Conservation (phyloP, 2,329 filamentous ascomycete species). For the Sarocladiaceae sp. region DNA sequence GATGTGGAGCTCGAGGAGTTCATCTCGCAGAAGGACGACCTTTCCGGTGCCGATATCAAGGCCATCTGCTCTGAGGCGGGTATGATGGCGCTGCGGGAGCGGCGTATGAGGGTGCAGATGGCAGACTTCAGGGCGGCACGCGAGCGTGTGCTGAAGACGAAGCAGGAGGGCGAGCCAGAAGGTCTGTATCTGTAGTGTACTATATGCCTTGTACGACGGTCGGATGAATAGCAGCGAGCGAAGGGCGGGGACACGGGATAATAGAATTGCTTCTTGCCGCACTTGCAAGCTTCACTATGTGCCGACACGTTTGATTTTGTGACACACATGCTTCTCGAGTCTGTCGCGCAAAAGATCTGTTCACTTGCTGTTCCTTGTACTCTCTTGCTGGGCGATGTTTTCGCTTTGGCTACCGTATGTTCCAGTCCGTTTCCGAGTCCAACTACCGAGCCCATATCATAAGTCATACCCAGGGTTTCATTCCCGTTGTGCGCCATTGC, state of each 20-base stretch:
- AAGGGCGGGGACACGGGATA: not conserved
- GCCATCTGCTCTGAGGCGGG: slow-evolving; percentile 97
- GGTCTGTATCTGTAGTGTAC: slow-evolving; percentile 85
- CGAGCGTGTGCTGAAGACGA: slow-evolving; percentile 94
- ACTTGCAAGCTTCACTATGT: not conserved
- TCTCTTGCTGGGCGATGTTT: too few species aligned
- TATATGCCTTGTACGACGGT: slow-evolving; percentile 8
- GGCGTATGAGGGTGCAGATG: slow-evolving; percentile 98
- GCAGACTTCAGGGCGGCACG: slow-evolving; percentile 89
- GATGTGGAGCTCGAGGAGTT: slow-evolving; percentile 99
- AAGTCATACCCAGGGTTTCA: too few species aligned
- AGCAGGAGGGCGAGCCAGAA: slow-evolving; percentile 97
- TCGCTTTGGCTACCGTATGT: too few species aligned
- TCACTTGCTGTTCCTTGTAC: too few species aligned
- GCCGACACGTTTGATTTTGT: not conserved
- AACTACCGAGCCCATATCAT: too few species aligned
- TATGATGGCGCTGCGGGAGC: slow-evolving; percentile 85
- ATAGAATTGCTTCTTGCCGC: slow-evolving; percentile 3
- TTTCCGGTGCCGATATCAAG: slow-evolving; percentile 96
- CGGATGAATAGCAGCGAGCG: not conserved
- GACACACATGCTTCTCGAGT: too few species aligned
- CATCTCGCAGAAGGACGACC: slow-evolving; percentile 95
- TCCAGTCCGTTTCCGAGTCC: not conserved
- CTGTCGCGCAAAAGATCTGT: too few species aligned
- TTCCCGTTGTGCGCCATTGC: not conserved